These are phyloP conservation scores for Sideroxylon spinosum DNA, from an alignment of 179 eudicot species.

Conservation along the genomic window DNA sequence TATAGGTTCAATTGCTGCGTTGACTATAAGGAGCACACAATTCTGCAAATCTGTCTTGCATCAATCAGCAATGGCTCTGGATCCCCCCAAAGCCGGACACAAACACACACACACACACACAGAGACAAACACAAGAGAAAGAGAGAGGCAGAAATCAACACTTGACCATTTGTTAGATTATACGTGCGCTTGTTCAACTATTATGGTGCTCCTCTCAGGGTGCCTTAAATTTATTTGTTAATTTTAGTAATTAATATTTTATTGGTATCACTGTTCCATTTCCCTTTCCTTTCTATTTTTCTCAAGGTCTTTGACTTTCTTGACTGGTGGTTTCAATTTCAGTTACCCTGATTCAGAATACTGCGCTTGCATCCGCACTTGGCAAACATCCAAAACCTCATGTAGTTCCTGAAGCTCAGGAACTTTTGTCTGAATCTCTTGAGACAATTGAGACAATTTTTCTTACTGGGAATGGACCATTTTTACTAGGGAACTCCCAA, in stretches of 20 bases:
- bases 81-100: too few relatives aligned
- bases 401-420: constrained; percentile 57
- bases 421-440: constrained; percentile 49
- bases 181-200: not conserved
- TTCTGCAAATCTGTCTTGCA: not conserved
- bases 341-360: constrained; percentile 46
- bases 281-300: not conserved
- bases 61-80: not conserved
- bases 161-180: not conserved
- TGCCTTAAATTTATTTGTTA: not conserved
- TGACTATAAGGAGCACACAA: too few relatives aligned
- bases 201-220: not conserved
- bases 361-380: constrained; percentile 42
- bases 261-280: not conserved
- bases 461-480: constrained; percentile 60
- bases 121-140: too few relatives aligned
- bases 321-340: constrained; percentile 18
- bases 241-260: not conserved
- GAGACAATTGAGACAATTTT: constrained; percentile 56
- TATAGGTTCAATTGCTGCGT: too few relatives aligned
- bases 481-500: constrained; percentile 60
- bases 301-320: not conserved
- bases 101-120: too few relatives aligned
- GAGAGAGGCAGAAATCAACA: too few relatives aligned
- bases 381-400: constrained; percentile 40